Evolutionary conservation across 345 rosid genomes (phyloP), one percentile per base, ranked within the genome.

Genomic region (Lepidium aucheri): DNA sequence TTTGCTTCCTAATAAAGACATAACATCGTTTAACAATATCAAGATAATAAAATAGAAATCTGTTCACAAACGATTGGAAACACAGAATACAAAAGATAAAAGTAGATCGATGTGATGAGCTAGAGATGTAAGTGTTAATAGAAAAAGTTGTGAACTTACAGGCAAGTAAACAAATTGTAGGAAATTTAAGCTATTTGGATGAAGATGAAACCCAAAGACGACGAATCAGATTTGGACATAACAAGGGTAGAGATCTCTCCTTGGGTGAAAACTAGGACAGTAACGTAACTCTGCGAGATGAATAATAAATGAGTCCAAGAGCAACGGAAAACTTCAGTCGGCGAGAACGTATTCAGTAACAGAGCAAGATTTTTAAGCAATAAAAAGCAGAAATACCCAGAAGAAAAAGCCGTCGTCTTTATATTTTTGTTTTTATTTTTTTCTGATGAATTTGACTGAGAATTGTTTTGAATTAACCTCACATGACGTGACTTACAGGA

Each of bases 381-480:
- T n/a, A n/a, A 13, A 32, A 49, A 45, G 20, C 64, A 72, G n/a
- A n/a, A 26, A 65, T 49, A 72, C 54, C 46, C 44, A 64, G 39
- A 35, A 55, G 70, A 32, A 20, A 30, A 49, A 40, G 76, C 54
- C 61, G 71, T 65, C 76, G 50, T 22, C 60, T 50, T 65, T 65
- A 60, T 55, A 44, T 6, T 1, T 3, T 28, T 5, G 32, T 28
- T 28, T 4, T 28, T 5, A 6, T 28, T 44, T 38, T 20, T 18
- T 55, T 45, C 30, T 5, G 42, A 40, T 47, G 59, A 70, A 26
- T 45, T 53, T 53, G 69, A 62, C 76, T 63, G 24, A 18, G 34
- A 32, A 4, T 24, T 30, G 13, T 20, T 1, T 44, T 43, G 22
- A 53, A 53, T 6, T 26, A 62, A 53, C 53, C 68, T 8, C 56